These are phyloP conservation scores for Isabelozyma heimii DNA, from an alignment of 805 yeast genomes.

Conservation along the genomic window DNA sequence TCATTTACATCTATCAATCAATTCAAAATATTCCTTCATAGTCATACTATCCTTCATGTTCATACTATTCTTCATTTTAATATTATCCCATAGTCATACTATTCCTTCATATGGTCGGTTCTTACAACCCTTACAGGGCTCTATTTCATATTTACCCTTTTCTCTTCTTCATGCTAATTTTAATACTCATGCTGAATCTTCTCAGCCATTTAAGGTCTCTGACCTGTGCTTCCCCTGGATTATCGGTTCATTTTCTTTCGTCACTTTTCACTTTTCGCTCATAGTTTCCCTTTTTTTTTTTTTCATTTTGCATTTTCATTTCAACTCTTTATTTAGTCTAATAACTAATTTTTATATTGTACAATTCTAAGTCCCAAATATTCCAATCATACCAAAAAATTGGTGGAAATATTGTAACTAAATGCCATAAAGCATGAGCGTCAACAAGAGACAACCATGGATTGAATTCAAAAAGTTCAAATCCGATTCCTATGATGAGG, in stretches of 20 bases:
- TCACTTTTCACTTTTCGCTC: not conserved
- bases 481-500: slow-evolving; percentile 27
- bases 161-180: too few species aligned
- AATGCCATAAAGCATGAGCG: slow-evolving; percentile 94
- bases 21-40: too few species aligned
- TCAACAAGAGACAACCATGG: slow-evolving; percentile 45
- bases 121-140: too few species aligned
- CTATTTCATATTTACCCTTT: too few species aligned
- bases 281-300: too few species aligned
- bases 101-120: too few species aligned
- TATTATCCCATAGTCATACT: too few species aligned
- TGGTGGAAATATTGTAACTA: slow-evolving; percentile 81
- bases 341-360: slow-evolving; percentile 9
- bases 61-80: too few species aligned
- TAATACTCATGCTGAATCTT: not conserved
- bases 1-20: too few species aligned
- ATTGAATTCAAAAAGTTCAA: slow-evolving; percentile 35
- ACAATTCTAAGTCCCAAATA: slow-evolving; percentile 42
- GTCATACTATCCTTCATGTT: too few species aligned
- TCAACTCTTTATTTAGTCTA: not conserved
- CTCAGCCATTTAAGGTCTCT: not conserved
- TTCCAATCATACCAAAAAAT: slow-evolving; percentile 67
- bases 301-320: not conserved
- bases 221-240: not conserved
- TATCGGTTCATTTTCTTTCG: not conserved